phyloP scores from a whole-genome alignment of 176 grass and related monocot species.

The Raddia guianensis region DNA sequence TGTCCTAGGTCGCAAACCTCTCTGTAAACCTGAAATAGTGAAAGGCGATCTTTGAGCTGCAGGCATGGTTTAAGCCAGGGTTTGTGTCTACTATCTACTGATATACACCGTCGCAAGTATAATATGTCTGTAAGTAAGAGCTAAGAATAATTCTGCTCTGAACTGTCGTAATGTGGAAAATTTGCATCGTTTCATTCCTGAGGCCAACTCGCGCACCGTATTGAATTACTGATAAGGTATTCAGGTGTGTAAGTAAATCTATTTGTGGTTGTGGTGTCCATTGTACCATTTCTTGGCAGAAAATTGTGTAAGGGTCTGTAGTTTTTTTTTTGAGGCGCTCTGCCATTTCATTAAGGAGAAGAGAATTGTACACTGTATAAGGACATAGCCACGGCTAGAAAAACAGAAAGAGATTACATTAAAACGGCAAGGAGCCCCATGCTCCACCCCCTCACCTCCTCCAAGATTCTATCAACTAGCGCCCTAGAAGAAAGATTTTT shows the following conservation, averaged over 20 bases:
- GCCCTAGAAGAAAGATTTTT: too few relatives aligned
- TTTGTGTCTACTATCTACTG: neutral
- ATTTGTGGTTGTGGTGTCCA: neutral
- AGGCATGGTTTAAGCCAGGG: neutral
- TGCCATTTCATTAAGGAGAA: too few relatives aligned
- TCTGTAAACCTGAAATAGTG: neutral
- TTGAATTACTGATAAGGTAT: neutral
- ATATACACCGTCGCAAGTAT: too few relatives aligned
- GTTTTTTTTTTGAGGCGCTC: too few relatives aligned
- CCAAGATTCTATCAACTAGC: too few relatives aligned
- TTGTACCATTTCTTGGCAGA: neutral
- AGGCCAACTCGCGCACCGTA: neutral
- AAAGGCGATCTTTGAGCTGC: neutral
- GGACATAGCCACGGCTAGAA: too few relatives aligned
- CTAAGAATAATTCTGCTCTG: neutral
- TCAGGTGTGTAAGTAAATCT: too few relatives aligned
- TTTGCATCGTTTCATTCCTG: neutral
- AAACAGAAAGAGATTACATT: too few relatives aligned
- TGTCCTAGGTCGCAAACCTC: constrained; percentile 23
- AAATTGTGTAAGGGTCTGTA: neutral
- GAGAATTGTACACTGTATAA: too few relatives aligned
- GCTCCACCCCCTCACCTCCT: too few relatives aligned
- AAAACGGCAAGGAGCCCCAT: too few relatives aligned
- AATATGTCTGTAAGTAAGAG: neutral
- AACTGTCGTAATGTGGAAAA: neutral